These are phyloP conservation scores for Fusarium napiforme DNA, from an alignment of 2,329 filamentous ascomycete species.

Conservation along the genomic window DNA sequence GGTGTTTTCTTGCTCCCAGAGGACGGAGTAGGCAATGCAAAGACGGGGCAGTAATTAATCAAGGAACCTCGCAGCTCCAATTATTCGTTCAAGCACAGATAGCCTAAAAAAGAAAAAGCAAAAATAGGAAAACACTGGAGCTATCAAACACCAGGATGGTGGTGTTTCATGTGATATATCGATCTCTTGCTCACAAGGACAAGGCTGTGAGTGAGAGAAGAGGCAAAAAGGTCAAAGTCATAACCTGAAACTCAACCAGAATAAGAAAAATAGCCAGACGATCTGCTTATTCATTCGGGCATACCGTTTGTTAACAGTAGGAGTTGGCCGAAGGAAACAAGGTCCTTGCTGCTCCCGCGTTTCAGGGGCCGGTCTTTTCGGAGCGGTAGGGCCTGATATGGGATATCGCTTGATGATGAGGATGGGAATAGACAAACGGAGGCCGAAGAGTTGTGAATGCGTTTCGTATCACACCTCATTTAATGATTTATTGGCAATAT, in stretches of 20 bases:
- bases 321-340: constrained; percentile 1
- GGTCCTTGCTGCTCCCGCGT: constrained; percentile 7
- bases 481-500: constrained; percentile 23
- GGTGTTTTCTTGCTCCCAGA: no score
- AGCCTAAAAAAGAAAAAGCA: neutral
- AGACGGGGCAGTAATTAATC: neutral
- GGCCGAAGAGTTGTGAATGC: neutral
- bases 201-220: constrained; percentile 9
- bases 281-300: constrained; percentile 5
- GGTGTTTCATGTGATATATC: constrained; percentile 26
- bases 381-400: constrained; percentile 5
- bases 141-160: neutral
- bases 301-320: constrained; percentile 3
- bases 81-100: neutral
- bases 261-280: constrained; percentile 6
- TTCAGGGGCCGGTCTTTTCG: constrained; percentile 16
- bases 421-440: neutral
- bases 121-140: neutral
- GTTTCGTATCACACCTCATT: constrained; percentile 6
- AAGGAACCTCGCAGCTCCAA: neutral
- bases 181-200: neutral
- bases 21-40: no score
- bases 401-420: neutral
- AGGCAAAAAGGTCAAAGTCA: neutral
- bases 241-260: constrained; percentile 32